Base-by-base conservation (phyloP, 768 basidiomycete species). In the Naganishia randhawae region DNA sequence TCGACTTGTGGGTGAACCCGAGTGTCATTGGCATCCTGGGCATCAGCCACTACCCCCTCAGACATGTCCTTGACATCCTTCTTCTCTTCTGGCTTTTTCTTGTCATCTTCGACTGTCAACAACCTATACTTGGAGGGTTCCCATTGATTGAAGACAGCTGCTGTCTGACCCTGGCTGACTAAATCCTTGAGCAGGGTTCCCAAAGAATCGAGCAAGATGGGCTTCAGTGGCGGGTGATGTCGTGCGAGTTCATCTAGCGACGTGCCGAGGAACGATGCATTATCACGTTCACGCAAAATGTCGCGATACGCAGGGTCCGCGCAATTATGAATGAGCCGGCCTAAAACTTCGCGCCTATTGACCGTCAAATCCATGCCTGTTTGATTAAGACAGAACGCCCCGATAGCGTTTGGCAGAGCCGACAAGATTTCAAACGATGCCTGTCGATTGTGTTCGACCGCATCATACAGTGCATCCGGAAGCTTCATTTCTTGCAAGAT, bases 231-330 rank as follows among this genome's bases (percentile, higher is more conserved):
- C 3, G 96, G 96, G 78, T 99, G 96, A 75, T 99, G 96, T 6
- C 96, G 87, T 68, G 95, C 88, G 67, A 99, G 87, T 76, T 99
- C 96, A 73, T 99, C 96, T 27, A 98, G 85, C 27, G 90, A 86
- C 4, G 88, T 88, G 5, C 96, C 96, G 65, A 97, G 86, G 63
- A 91, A 82, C 25, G 89, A 87, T 3, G 91, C 89, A 73, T 93
- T 92, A 77, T 98, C 96, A 76, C 93, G 92, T 74, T 98, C 96
- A 54, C 89, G 86, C 19, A 96, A 83, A 31, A 91, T 84, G 72
- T 91, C 89, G 69, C 73, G 72, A 50, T 71, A 91, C 82, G 77
- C 92, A 89, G 45, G 85, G 84, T 71, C 91, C 88, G 16, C 89
- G 91, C 8, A 89, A 89, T 81, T 95, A 10, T 86, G 84, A 76